phyloP scores from a whole-genome alignment of 306 rosid species.

The Bauhinia variegata region DNA sequence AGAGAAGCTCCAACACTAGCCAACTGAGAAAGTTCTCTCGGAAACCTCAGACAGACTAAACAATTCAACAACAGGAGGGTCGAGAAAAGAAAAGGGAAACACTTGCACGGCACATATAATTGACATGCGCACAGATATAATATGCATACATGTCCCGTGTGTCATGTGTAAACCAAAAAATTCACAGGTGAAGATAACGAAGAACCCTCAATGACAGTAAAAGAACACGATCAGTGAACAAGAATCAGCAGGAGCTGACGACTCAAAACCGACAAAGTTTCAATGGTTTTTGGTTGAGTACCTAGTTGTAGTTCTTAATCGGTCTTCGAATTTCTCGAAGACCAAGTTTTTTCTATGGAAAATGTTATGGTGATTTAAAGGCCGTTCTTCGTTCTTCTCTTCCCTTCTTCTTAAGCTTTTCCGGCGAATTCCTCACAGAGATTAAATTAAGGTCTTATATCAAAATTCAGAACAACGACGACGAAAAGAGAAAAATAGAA shows the following conservation, averaged over 20 bases:
- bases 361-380: conserved; percentile 32
- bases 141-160: neutral
- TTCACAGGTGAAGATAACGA: conserved; percentile 10
- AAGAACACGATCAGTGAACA: conserved; percentile 38
- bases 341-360: conserved; percentile 40
- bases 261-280: conserved; percentile 35
- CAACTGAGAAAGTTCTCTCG: conserved; percentile 16
- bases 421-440: conserved; percentile 37
- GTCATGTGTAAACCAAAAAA: conserved; percentile 1
- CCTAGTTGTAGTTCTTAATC: conserved; percentile 64
- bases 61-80: conserved; percentile 8
- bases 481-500: conserved; percentile 8
- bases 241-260: conserved; percentile 19
- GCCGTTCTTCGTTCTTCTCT: conserved; percentile 23
- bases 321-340: conserved; percentile 53
- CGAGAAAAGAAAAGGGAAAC: neutral
- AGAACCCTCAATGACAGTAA: conserved; percentile 39
- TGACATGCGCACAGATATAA: conserved; percentile 7
- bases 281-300: conserved; percentile 41
- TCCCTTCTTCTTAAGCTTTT: conserved; percentile 28
- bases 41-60: conserved; percentile 27
- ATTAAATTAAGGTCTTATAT: conserved; percentile 29
- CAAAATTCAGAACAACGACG: conserved; percentile 9
- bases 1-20: conserved; percentile 1
- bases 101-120: neutral